phyloP scores from a whole-genome alignment of 2,329 filamentous ascomycete species.

The Colletotrichum ledebouriae region DNA sequence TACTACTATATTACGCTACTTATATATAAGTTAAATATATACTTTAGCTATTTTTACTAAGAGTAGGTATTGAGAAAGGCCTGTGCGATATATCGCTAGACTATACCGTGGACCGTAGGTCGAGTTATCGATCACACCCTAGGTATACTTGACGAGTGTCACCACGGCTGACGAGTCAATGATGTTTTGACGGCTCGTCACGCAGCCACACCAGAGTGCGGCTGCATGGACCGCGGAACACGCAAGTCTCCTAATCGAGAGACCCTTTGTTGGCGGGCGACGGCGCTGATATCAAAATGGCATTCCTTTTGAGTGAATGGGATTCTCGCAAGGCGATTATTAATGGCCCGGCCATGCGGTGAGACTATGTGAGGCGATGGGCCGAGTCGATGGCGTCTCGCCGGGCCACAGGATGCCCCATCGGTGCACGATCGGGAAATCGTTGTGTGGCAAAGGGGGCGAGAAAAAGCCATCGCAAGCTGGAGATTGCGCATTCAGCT shows the following conservation, averaged over 20 bases:
- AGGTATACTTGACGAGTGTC: no score
- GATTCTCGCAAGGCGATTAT: slow-evolving; percentile 28
- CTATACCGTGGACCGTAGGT: no score
- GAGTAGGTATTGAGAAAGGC: no score
- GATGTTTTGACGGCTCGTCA: no score
- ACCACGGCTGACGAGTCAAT: no score
- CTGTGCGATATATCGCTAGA: no score
- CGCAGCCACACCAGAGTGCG: no score
- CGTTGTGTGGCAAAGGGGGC: slow-evolving; percentile 18
- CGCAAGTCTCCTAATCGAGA: not conserved
- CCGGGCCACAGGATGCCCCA: slow-evolving; percentile 8
- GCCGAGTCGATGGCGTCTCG: slow-evolving; percentile 8
- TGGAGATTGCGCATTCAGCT: slow-evolving; percentile 37
- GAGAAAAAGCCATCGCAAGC: slow-evolving; percentile 31
- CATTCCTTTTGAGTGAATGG: not conserved
- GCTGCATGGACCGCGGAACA: slow-evolving; percentile 1
- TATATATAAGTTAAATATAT: no score
- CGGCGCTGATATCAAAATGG: not conserved
- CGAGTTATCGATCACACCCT: no score
- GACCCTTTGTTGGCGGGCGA: not conserved
- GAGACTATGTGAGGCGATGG: slow-evolving; percentile 14
- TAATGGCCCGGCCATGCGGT: slow-evolving; percentile 32
- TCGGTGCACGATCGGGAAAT: slow-evolving; percentile 20
- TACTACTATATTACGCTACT: no score
- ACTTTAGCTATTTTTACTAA: no score